These are phyloP conservation scores for Capillidium heterosporum DNA, from an alignment of 371 early-diverging fungal species.

Conservation along the genomic window DNA sequence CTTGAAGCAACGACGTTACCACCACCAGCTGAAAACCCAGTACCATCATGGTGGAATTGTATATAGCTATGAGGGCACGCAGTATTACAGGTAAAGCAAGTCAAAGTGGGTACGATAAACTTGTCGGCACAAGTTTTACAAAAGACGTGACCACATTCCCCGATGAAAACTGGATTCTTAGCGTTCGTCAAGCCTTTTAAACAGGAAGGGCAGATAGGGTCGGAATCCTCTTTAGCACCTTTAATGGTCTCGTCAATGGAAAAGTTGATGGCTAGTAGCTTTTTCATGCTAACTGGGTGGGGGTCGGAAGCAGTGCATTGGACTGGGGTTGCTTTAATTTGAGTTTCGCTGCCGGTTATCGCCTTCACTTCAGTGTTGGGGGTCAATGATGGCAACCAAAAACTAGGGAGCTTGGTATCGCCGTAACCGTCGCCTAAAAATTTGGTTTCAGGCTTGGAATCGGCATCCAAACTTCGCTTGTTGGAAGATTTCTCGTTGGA, in stretches of 20 bases:
- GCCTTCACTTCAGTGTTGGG: neutral
- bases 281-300: neutral
- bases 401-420: neutral
- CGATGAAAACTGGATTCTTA: neutral
- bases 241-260: neutral
- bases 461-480: neutral
- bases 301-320: constrained; percentile 3
- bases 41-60: neutral
- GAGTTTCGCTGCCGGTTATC: neutral
- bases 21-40: constrained; percentile 4
- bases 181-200: neutral
- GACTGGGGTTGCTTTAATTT: neutral
- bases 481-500: neutral
- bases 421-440: constrained; percentile 1
- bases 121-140: neutral
- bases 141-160: constrained; percentile 4
- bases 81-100: neutral
- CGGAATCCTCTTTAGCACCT: neutral
- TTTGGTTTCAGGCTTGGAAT: neutral
- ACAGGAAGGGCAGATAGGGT: neutral
- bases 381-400: constrained; percentile 3
- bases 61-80: neutral
- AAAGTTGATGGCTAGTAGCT: neutral
- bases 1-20: neutral
- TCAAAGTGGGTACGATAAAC: constrained; percentile 1